Conservation (phyloP, 768 basidiomycete genomes). For the Mycena alexandri region DNA sequence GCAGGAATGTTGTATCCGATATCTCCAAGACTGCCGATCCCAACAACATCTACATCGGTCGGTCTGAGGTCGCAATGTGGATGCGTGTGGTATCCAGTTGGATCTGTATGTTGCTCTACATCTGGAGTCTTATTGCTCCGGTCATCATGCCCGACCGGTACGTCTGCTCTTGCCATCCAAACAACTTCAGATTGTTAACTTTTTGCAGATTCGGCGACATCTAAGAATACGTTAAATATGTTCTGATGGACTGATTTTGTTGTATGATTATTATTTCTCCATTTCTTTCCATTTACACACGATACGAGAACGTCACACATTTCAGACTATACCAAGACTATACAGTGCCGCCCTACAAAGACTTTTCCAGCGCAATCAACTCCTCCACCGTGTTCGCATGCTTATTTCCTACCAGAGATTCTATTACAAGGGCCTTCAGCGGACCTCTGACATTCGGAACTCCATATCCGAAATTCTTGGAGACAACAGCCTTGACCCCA, state of each 20-base stretch:
- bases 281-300: neutral
- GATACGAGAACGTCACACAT: neutral
- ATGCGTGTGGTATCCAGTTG: slow-evolving; percentile 97
- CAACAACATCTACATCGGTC: slow-evolving; percentile 92
- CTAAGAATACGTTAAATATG: slow-evolving; percentile 25
- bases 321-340: neutral
- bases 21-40: slow-evolving; percentile 61
- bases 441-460: slow-evolving; percentile 61
- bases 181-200: neutral
- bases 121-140: slow-evolving; percentile 91
- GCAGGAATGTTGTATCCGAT: slow-evolving; percentile 82
- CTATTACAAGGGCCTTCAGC: slow-evolving; percentile 55
- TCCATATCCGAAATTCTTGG: slow-evolving; percentile 76
- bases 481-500: slow-evolving; percentile 74
- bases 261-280: slow-evolving; percentile 19
- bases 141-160: slow-evolving; percentile 92
- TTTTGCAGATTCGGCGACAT: slow-evolving; percentile 44
- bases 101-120: slow-evolving; percentile 89
- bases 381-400: slow-evolving; percentile 58
- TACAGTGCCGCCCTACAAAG: slow-evolving; percentile 40
- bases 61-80: slow-evolving; percentile 99
- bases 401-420: slow-evolving; percentile 53
- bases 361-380: slow-evolving; percentile 61
- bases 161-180: slow-evolving; percentile 42
- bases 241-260: slow-evolving; percentile 13